phyloP scores from a whole-genome alignment of 2,329 filamentous ascomycete species.

The Cladobotryum protrusum region DNA sequence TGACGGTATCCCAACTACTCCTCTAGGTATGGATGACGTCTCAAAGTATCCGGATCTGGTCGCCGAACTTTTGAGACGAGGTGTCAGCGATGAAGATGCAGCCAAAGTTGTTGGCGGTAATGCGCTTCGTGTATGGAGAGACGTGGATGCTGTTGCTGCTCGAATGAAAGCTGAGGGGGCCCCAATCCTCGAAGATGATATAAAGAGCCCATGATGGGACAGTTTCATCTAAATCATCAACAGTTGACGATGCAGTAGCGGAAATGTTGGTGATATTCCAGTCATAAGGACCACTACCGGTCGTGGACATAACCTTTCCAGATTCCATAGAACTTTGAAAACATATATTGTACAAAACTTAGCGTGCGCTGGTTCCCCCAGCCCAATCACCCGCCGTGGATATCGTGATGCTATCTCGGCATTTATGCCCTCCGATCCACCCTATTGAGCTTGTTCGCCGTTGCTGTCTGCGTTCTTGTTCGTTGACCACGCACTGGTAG shows the following conservation, averaged over 20 bases:
- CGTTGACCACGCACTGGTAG: conserved; percentile 86
- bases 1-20: conserved; percentile 65
- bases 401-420: not conserved
- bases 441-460: conserved; percentile 56
- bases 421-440: conserved; percentile 35
- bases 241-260: too few relatives aligned
- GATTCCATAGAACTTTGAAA: conserved; percentile 15
- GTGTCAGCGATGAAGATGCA: conserved; percentile 67
- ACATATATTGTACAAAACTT: conserved; percentile 24
- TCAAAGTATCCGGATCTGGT: conserved; percentile 75
- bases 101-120: conserved; percentile 75
- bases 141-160: conserved; percentile 65
- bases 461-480: conserved; percentile 68
- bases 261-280: too few relatives aligned
- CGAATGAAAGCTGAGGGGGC: conserved; percentile 55
- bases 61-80: conserved; percentile 64
- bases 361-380: not conserved
- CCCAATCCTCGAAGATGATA: conserved; percentile 48
- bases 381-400: not conserved
- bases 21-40: conserved; percentile 76
- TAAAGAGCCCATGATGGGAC: not conserved
- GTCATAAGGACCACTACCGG: not conserved
- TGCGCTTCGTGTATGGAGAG: conserved; percentile 74
- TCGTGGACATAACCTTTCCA: too few relatives aligned
- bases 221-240: too few relatives aligned